A percentile compares a stretch with the other conserved stretches of the same genome.
Conservation (phyloP, 768 basidiomycete genomes). For the Pilatotrama ljubarskyi region DNA sequence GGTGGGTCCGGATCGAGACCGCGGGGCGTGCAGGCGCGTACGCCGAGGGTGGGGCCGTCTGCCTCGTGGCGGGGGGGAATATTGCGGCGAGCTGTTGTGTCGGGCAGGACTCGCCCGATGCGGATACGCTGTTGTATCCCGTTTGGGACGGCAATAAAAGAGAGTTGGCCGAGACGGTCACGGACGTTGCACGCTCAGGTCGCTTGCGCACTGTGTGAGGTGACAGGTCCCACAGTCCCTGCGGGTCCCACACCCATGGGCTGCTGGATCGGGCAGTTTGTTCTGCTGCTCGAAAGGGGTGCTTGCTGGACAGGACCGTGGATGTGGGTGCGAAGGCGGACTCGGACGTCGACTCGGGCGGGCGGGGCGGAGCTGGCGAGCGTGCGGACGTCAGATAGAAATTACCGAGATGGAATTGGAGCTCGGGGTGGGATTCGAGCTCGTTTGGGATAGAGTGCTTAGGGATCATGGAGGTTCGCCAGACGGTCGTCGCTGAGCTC, state of each 20-base stretch:
- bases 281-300: no score
- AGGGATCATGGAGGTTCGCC: no score
- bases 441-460: neutral
- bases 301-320: neutral
- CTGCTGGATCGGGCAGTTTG: no score
- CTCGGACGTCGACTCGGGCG: neutral
- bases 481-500: no score
- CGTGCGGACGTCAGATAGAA: neutral
- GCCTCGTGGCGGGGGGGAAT: constrained; percentile 14
- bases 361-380: neutral
- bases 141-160: constrained; percentile 8
- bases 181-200: neutral
- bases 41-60: neutral
- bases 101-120: constrained; percentile 8
- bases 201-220: no score
- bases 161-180: constrained; percentile 10
- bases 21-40: neutral
- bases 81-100: constrained; percentile 19
- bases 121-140: constrained; percentile 17
- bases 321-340: neutral
- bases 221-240: no score
- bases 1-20: neutral
- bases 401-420: neutral
- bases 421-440: neutral
- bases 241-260: no score